Evolutionary conservation across 2,329 filamentous ascomycete species (phyloP).

Genomic region (Aspergillus jensenii): DNA sequence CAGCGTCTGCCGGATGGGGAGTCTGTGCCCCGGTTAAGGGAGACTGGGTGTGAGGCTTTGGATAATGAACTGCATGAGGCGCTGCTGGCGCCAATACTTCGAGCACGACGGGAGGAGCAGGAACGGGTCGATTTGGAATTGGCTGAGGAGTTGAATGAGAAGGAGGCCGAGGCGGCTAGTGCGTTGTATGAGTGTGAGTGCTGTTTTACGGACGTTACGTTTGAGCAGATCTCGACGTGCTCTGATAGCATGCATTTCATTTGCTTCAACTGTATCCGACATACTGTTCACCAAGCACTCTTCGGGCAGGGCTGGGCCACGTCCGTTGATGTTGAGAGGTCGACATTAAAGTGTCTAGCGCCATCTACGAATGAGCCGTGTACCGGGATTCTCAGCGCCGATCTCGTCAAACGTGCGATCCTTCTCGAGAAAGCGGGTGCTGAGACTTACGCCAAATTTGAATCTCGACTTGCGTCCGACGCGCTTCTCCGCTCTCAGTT

Average conservation of each 20-base stretch:
- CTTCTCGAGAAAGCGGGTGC: slow-evolving; percentile 65
- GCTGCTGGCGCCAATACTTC: slow-evolving; percentile 39
- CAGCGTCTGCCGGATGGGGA: slow-evolving; percentile 35
- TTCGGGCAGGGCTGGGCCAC: slow-evolving; percentile 91
- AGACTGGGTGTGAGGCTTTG: slow-evolving; percentile 45
- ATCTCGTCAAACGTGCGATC: slow-evolving; percentile 72
- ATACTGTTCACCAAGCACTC: slow-evolving; percentile 79
- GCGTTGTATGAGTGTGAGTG: slow-evolving; percentile 51
- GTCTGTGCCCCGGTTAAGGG: slow-evolving; percentile 35
- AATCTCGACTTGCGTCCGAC: slow-evolving; percentile 76
- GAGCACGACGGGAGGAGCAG: slow-evolving; percentile 36
- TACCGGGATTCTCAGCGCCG: slow-evolving; percentile 67
- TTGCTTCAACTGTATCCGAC: slow-evolving; percentile 72
- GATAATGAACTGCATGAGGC: slow-evolving; percentile 42
- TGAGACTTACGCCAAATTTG: slow-evolving; percentile 72
- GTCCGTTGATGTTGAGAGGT: slow-evolving; percentile 70
- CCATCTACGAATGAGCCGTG: slow-evolving; percentile 68
- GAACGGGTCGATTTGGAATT: slow-evolving; percentile 37
- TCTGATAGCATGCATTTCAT: slow-evolving; percentile 45
- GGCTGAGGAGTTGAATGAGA: slow-evolving; percentile 44
- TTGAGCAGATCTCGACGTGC: slow-evolving; percentile 49
- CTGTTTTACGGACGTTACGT: slow-evolving; percentile 48
- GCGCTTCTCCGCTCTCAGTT: slow-evolving; percentile 70
- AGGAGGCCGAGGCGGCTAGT: slow-evolving; percentile 41
- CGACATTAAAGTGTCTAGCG: slow-evolving; percentile 81